phyloP scores from a whole-genome alignment of 148 eudicot genomes.

The Camellia sinensis region DNA sequence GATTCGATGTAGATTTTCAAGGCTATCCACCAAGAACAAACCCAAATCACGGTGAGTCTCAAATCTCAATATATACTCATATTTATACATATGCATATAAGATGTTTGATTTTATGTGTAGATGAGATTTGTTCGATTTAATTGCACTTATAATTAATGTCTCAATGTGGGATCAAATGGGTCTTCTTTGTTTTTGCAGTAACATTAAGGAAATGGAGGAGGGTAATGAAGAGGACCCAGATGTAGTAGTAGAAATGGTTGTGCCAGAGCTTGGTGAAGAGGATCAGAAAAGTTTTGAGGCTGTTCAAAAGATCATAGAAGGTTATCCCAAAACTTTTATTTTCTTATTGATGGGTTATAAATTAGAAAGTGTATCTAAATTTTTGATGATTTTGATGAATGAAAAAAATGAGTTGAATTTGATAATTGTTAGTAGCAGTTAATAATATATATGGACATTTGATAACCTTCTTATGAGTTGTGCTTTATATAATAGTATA shows the following conservation, averaged over 20 bases:
- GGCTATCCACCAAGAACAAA: slow-evolving; percentile 30
- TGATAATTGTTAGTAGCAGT: too few relatives aligned
- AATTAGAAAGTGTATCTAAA: not conserved
- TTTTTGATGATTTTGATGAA: too few relatives aligned
- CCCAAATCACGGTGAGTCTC: slow-evolving; percentile 25
- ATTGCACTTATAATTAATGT: not conserved
- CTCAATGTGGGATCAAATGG: not conserved
- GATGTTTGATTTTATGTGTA: not conserved
- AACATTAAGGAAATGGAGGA: slow-evolving; percentile 18
- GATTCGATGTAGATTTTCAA: slow-evolving; percentile 30
- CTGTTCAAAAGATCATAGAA: slow-evolving; percentile 45
- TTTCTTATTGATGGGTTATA: not conserved
- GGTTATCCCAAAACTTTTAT: slow-evolving; percentile 24
- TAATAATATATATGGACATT: too few relatives aligned
- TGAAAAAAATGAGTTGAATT: too few relatives aligned
- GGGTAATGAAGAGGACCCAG: slow-evolving; percentile 16
- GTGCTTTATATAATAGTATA: too few relatives aligned
- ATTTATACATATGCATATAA: not conserved
- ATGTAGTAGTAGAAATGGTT: slow-evolving; percentile 16
- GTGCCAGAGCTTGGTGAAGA: slow-evolving; percentile 41
- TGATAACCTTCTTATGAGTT: too few relatives aligned
- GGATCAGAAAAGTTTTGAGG: slow-evolving; percentile 44
- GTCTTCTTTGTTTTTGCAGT: slow-evolving; percentile 13
- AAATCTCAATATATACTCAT: too few relatives aligned
- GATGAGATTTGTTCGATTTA: not conserved